phyloP scores from a whole-genome alignment of 1,284 basidiomycete species.

The Dichomitus squalens region DNA sequence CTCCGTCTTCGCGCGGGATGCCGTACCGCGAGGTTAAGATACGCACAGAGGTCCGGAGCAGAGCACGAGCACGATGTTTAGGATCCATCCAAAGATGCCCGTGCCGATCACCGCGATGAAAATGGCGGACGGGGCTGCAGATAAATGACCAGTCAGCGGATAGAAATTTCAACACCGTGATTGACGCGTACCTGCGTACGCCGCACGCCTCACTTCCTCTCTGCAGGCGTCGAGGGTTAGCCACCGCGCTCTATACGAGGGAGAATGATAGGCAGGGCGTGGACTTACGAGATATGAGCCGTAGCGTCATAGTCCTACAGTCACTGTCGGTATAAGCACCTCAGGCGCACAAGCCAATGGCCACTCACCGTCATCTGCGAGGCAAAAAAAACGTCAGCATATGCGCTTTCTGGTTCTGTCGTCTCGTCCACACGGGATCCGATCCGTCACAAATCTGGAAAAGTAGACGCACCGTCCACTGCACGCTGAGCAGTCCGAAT shows the following conservation, averaged over 20 bases:
- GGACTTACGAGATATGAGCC: slow-evolving; percentile 83
- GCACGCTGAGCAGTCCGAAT: slow-evolving; percentile 87
- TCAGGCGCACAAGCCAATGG: background rate
- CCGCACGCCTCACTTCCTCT: slow-evolving; percentile 89
- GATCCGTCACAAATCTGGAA: no score
- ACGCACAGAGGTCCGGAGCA: slow-evolving; percentile 74
- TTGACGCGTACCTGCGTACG: slow-evolving; percentile 49
- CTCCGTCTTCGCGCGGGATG: background rate
- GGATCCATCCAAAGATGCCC: slow-evolving; percentile 80
- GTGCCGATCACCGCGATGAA: slow-evolving; percentile 90
- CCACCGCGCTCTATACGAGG: background rate
- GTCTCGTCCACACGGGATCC: background rate
- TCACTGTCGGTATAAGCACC: background rate
- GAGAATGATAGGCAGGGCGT: no score
- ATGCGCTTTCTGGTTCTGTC: background rate
- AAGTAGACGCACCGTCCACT: slow-evolving; percentile 75
- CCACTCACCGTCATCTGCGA: slow-evolving; percentile 63
- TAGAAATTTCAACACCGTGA: background rate
- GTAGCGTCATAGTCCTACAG: slow-evolving; percentile 70
- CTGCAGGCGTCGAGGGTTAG: slow-evolving; percentile 34
- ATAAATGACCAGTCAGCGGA: no score
- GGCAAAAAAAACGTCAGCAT: background rate
- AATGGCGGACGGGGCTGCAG: slow-evolving; percentile 74
- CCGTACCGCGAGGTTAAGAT: background rate
- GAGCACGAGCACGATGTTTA: slow-evolving; percentile 83